phyloP scores from a whole-genome alignment of 139 green algal genomes.

The Chlorella sp. region DNA sequence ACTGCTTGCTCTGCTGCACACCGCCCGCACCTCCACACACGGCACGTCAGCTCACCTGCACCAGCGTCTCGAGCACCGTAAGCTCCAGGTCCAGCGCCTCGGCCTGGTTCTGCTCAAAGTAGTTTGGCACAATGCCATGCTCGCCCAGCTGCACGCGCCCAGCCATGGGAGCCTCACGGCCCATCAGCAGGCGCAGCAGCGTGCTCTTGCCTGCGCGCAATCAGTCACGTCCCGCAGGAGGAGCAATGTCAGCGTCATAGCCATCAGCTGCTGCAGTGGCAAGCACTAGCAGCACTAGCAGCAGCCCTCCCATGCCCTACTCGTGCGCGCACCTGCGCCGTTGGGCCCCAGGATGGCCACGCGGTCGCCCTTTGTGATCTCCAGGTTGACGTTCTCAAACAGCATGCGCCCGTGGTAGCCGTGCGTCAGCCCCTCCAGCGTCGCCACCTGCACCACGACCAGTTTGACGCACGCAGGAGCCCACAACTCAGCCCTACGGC shows the following conservation, averaged over 20 bases:
- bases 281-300: too few relatives aligned
- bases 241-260: too few relatives aligned
- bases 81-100: constrained; percentile 85
- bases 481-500: too few relatives aligned
- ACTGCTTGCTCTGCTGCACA: background rate
- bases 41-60: constrained; percentile 50
- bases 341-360: constrained; percentile 97
- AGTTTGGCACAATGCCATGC: constrained; percentile 89
- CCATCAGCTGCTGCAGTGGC: too few relatives aligned
- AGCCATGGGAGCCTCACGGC: constrained; percentile 65
- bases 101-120: constrained; percentile 97
- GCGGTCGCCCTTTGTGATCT: constrained; percentile 88
- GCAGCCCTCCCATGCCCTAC: too few relatives aligned
- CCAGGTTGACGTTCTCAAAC: constrained; percentile 71
- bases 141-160: constrained; percentile 60
- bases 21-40: too few relatives aligned
- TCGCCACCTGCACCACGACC: constrained; percentile 9
- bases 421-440: constrained; percentile 65
- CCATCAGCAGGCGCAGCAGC: constrained; percentile 93
- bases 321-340: constrained; percentile 34
- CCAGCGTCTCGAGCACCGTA: constrained; percentile 84
- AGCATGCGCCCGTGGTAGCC: constrained; percentile 74
- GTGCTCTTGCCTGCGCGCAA: constrained; percentile 86
- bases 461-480: too few relatives aligned
- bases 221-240: too few relatives aligned